phyloP scores from a whole-genome alignment of 345 rosid species.

The Carallia brachiata region DNA sequence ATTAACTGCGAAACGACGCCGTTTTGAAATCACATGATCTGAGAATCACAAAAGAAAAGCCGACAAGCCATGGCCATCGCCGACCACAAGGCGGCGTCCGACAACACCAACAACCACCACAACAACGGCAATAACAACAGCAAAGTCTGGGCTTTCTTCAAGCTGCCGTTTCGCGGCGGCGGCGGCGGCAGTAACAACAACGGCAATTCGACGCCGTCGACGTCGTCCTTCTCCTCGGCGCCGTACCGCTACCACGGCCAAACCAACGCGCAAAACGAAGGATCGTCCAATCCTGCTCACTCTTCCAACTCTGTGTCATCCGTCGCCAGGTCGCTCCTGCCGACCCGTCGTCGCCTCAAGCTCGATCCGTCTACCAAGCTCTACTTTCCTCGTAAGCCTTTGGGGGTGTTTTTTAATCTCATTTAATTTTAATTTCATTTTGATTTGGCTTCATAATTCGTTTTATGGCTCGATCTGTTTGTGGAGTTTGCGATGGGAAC shows the following conservation, averaged over 20 bases:
- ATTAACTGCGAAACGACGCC: slow-evolving; percentile 7
- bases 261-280: slow-evolving; percentile 44
- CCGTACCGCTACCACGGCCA: slow-evolving; percentile 30
- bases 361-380: slow-evolving; percentile 90
- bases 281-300: slow-evolving; percentile 40
- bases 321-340: slow-evolving; percentile 79
- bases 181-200: slow-evolving; percentile 9
- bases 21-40: slow-evolving; percentile 10
- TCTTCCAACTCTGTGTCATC: slow-evolving; percentile 65
- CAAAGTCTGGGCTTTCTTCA: slow-evolving; percentile 78
- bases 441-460: no score
- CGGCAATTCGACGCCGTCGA: slow-evolving; percentile 33
- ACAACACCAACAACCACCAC: slow-evolving; percentile 15
- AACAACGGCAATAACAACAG: background rate
- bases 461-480: no score
- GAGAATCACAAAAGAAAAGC: background rate
- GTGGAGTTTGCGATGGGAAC: no score
- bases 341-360: slow-evolving; percentile 69
- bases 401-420: background rate
- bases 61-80: slow-evolving; percentile 57
- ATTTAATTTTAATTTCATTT: background rate
- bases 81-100: slow-evolving; percentile 55
- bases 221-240: slow-evolving; percentile 27
- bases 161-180: slow-evolving; percentile 60
- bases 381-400: slow-evolving; percentile 72